A percentile compares a stretch with the other conserved stretches of the same genome.
These are phyloP conservation scores for Alternaria sp. DNA, from an alignment of 2,329 filamentous ascomycete species.

Conservation along the genomic window DNA sequence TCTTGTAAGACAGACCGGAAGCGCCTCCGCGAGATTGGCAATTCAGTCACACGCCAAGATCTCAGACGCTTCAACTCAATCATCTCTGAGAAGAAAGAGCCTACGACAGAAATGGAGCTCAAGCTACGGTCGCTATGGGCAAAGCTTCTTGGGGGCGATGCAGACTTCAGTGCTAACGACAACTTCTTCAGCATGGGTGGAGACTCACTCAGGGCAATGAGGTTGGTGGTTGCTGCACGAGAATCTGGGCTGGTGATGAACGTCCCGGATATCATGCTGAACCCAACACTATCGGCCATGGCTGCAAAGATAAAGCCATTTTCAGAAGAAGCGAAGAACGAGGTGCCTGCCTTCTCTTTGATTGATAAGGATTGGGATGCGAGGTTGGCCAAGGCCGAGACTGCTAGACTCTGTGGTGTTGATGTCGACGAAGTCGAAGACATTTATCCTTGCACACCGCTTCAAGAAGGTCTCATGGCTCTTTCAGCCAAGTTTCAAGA, in stretches of 20 bases:
- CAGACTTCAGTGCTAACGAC: conserved; percentile 45
- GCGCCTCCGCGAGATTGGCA: conserved; percentile 46
- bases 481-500: conserved; percentile 50
- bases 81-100: conserved; percentile 56
- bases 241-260: conserved; percentile 60
- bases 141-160: conserved; percentile 44
- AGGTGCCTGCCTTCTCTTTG: conserved; percentile 48
- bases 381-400: conserved; percentile 50
- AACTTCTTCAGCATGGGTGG: conserved; percentile 60
- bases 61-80: conserved; percentile 45
- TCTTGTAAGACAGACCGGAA: conserved; percentile 51
- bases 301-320: conserved; percentile 48
- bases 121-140: conserved; percentile 44
- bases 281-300: conserved; percentile 58
- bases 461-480: conserved; percentile 55
- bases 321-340: conserved; percentile 26
- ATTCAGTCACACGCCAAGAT: conserved; percentile 43
- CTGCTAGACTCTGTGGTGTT: conserved; percentile 46
- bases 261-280: conserved; percentile 65
- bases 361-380: conserved; percentile 35
- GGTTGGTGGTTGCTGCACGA: conserved; percentile 64
- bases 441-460: conserved; percentile 54
- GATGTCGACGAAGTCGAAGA: conserved; percentile 46
- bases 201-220: conserved; percentile 63
- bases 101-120: conserved; percentile 44